Conservation (phyloP, 768 basidiomycete genomes). For the Gyrodon lividus region DNA sequence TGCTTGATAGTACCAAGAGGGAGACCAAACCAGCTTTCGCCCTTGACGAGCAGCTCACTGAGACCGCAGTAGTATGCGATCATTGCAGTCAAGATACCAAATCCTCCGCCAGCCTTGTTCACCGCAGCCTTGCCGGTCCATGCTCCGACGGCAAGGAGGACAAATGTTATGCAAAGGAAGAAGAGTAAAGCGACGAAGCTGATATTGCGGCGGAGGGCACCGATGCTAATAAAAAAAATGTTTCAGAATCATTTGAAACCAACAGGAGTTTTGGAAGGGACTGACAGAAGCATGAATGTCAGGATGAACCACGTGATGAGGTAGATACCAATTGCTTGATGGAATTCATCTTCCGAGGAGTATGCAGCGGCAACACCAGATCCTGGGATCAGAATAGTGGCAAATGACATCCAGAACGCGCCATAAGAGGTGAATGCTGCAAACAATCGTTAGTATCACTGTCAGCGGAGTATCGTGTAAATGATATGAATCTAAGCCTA, state of each 20-base stretch:
- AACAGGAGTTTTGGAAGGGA: conserved; percentile 2
- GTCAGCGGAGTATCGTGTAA: not conserved
- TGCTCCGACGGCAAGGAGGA: conserved; percentile 42
- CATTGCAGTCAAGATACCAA: conserved; percentile 46
- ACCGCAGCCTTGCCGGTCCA: conserved; percentile 27
- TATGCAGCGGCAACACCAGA: conserved; percentile 63
- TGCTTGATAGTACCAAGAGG: conserved; percentile 35
- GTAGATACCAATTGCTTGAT: conserved; percentile 70
- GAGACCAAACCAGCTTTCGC: conserved; percentile 40
- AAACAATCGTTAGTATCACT: not conserved
- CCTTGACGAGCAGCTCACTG: conserved; percentile 39
- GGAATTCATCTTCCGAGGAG: conserved; percentile 35
- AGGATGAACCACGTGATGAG: conserved; percentile 72
- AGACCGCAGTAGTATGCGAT: conserved; percentile 48
- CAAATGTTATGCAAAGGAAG: conserved; percentile 54
- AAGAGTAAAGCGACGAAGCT: conserved; percentile 49
- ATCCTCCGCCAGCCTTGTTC: conserved; percentile 42
- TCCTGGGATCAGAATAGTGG: conserved; percentile 66
- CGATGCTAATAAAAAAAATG: conserved; percentile 37
- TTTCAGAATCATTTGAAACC: not conserved
- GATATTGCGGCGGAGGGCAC: conserved; percentile 49
- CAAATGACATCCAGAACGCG: conserved; percentile 87
- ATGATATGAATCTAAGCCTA: not conserved
- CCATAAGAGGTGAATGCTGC: conserved; percentile 81
- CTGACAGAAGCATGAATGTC: conserved; percentile 68